phyloP scores from a whole-genome alignment of 2,329 filamentous ascomycete genomes.

The Aspergillus sp. region DNA sequence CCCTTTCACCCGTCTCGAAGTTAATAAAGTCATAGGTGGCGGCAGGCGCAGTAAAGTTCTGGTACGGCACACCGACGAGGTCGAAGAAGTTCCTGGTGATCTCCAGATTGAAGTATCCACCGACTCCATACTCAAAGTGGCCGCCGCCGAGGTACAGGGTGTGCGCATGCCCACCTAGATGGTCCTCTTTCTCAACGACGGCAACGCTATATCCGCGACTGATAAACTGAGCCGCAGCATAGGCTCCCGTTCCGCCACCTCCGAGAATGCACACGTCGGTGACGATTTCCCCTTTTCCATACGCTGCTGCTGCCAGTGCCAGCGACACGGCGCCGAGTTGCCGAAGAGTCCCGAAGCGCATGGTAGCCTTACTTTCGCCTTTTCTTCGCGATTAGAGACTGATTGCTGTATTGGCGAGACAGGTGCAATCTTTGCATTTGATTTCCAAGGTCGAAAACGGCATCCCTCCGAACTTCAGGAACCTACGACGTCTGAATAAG shows the following conservation, averaged over 20 bases:
- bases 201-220: conserved; percentile 37
- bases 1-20: conserved; percentile 27
- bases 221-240: conserved; percentile 37
- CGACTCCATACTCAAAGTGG: conserved; percentile 39
- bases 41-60: conserved; percentile 18
- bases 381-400: not conserved
- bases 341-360: not conserved
- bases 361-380: not conserved
- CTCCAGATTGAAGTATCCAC: conserved; percentile 37
- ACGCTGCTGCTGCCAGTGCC: not conserved
- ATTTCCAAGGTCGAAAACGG: not conserved
- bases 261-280: conserved; percentile 41
- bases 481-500: not conserved
- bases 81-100: conserved; percentile 34
- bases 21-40: conserved; percentile 32
- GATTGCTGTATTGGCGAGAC: not conserved
- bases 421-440: not conserved
- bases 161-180: conserved; percentile 41
- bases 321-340: not conserved
- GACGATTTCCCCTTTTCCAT: conserved; percentile 2
- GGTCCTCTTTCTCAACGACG: conserved; percentile 39
- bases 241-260: conserved; percentile 40
- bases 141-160: conserved; percentile 36
- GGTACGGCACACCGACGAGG: conserved; percentile 31
- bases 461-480: not conserved